These are phyloP conservation scores for Amesomyces nigricolor DNA, from an alignment of 2,329 filamentous ascomycete species.

Conservation along the genomic window DNA sequence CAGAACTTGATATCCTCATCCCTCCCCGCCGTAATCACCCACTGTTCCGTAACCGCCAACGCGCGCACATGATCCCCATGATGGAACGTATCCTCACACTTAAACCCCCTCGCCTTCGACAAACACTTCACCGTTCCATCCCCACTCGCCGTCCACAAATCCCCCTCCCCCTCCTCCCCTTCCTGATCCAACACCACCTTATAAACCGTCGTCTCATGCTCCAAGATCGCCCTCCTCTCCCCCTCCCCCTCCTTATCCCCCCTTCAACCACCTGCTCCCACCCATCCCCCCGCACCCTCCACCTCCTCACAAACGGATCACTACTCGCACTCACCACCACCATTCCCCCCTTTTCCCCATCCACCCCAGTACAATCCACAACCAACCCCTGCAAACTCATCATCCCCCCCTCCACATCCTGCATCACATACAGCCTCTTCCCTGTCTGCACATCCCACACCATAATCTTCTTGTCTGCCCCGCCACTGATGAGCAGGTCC, in stretches of 20 bases:
- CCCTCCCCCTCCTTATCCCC: conserved; percentile 37
- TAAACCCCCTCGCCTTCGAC: conserved; percentile 61
- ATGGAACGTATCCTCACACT: conserved; percentile 62
- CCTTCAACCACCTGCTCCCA: conserved; percentile 50
- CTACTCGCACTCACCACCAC: conserved; percentile 75
- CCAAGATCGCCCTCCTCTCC: conserved; percentile 54
- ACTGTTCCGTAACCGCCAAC: conserved; percentile 67
- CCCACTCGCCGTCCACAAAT: conserved; percentile 89
- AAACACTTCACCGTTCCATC: conserved; percentile 85
- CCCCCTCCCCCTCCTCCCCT: conserved; percentile 48
- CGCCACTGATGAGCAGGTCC: conserved; percentile 65
- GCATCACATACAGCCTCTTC: conserved; percentile 65
- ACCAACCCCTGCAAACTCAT: conserved; percentile 75
- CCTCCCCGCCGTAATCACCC: conserved; percentile 81
- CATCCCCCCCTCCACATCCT: conserved; percentile 64
- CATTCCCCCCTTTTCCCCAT: conserved; percentile 35
- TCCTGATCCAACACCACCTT: conserved; percentile 64
- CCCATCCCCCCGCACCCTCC: conserved; percentile 53
- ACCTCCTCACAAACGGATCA: conserved; percentile 72
- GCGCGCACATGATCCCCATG: conserved; percentile 91
- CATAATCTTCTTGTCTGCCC: conserved; percentile 72
- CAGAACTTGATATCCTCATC: conserved; percentile 91
- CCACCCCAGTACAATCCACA: conserved; percentile 60
- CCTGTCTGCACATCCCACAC: conserved; percentile 74
- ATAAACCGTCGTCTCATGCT: conserved; percentile 90